A percentile compares a stretch with the other conserved stretches of the same genome.
These are phyloP conservation scores for Phytophthora uliginosa DNA, from an alignment of 352 stramenopile species.

Conservation along the genomic window DNA sequence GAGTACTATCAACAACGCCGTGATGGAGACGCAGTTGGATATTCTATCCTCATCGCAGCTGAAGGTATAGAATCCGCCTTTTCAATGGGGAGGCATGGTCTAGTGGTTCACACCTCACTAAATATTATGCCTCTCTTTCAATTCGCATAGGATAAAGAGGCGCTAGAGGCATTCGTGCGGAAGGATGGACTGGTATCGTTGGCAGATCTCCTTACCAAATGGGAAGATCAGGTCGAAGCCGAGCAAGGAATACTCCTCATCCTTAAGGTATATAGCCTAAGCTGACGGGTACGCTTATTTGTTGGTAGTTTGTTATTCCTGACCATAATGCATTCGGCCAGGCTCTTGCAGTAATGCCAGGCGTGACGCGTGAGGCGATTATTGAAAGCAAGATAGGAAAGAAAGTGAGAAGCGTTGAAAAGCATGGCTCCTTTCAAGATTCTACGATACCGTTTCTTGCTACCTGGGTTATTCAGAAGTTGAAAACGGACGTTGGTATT, in stretches of 20 bases:
- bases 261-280: slow-evolving; percentile 56
- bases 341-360: slow-evolving; percentile 68
- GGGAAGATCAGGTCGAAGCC: slow-evolving; percentile 53
- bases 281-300: neutral
- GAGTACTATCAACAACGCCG: slow-evolving; percentile 45
- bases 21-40: slow-evolving; percentile 46
- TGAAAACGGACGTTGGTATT: slow-evolving; percentile 48
- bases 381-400: slow-evolving; percentile 63
- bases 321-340: slow-evolving; percentile 21
- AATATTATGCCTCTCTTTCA: neutral
- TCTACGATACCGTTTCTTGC: slow-evolving; percentile 53
- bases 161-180: slow-evolving; percentile 60
- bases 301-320: slow-evolving; percentile 2
- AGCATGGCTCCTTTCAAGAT: slow-evolving; percentile 33
- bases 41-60: slow-evolving; percentile 41
- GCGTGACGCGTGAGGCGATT: slow-evolving; percentile 54
- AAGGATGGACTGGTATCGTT: slow-evolving; percentile 61
- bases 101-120: neutral
- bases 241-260: slow-evolving; percentile 69
- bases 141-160: slow-evolving; percentile 51
- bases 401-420: slow-evolving; percentile 56
- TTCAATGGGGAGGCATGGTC: neutral
- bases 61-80: slow-evolving; percentile 43
- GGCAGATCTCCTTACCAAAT: slow-evolving; percentile 53
- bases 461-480: slow-evolving; percentile 65